Evolutionary conservation across 73 alveolate species (phyloP), one percentile per base, ranked within the genome.

Genomic region (Paramecium biaurelia): DNA sequence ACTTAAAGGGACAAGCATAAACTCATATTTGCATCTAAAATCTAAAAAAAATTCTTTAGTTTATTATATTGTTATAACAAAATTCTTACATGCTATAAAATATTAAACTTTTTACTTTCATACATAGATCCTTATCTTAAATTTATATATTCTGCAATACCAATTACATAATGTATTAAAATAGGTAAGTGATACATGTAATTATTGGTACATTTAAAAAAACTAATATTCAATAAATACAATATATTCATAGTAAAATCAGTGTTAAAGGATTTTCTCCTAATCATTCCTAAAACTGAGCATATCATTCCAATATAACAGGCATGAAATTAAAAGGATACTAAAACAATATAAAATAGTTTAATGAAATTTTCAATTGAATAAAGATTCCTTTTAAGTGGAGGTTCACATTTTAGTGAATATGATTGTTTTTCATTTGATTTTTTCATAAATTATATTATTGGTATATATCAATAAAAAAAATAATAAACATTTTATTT

Each of bases 21-120:
- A 26, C 14, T 79, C 90, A 79, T 79, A 79, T 45, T 79, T 43
- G 53, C 70, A 79, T 42, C 90, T 38, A 79, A 79, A 79, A 26
- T 79, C 42, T 7, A 79, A 41, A 41, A 79, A 43, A 24, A 30
- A 79, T 32, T 24, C 74, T 79, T 79, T 79, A 8, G 90, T 30
- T 11, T 43, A 9, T 30, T 38, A 23, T 24, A 79, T 30, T 30
- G 56, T 42, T 2, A 41, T 24, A 11, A 79, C 90, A 42, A 23
- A 79, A 7, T 43, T 79, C 53, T 43, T 38, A 30, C 41, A 38
- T 11, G 26, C 90, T 79, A 11, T 74, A 23, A 79, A 41, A 79
- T 79, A 79, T 79, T 1, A 79, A 12, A 43, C 15, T 45, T 12
- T 4, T 11, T 79, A 79, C 90, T 43, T 43, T 79, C 30, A 30